Evolutionary conservation across 225 moss, liverwort and hornwort species (phyloP), one percentile per base, ranked within the genome.

Genomic region (Climacium dendroides): DNA sequence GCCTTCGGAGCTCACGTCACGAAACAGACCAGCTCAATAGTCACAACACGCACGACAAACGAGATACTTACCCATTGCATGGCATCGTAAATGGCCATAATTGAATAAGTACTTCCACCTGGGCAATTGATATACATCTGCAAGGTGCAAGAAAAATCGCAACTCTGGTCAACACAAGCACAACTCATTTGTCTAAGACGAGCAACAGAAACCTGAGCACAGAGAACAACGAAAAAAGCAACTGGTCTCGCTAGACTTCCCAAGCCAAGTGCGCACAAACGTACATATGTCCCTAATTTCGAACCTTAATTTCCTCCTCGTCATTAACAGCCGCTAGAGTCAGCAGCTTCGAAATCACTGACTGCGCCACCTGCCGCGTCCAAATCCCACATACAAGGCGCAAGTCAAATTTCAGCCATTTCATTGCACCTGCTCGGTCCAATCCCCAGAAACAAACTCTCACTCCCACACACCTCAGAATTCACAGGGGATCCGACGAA

Each of bases 41-140:
- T 78, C 84, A 85, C 80, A 58, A 67, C 23, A 74, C 18, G 58
- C 62, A 67, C 57, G 86, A 74, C 34, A 80, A 55, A 69, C 62
- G 39, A 69, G 50, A 84, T 54, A 70, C 76, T 91, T 90, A 97
- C 96, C 96, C 97, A 98, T 82, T 95, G 87, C 97, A 98, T 98
- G 22, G 94, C 92, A 88, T 96, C 98, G 77, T 94, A 96, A 41
- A 98, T 95, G 50, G 96, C 98, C 87, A 98, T 87, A 69, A 98
- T 87, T 80, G 98, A 98, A 88, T 96, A 95, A 58, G 96, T 96
- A 77, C 96, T 98, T 89, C 98, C 98, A 87, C 98, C 96, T 48
- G 98, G 94, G 79, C 98, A 98, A 84, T 97, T 97, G 72, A 96
- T 97, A 78, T 97, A 97, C 97, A 96, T 96, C 96, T 97, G 95